A percentile compares a stretch with the other conserved stretches of the same genome.
Evolutionary conservation across 2,329 filamentous ascomycete genomes (phyloP).

Genomic region (Claviceps spartinae): DNA sequence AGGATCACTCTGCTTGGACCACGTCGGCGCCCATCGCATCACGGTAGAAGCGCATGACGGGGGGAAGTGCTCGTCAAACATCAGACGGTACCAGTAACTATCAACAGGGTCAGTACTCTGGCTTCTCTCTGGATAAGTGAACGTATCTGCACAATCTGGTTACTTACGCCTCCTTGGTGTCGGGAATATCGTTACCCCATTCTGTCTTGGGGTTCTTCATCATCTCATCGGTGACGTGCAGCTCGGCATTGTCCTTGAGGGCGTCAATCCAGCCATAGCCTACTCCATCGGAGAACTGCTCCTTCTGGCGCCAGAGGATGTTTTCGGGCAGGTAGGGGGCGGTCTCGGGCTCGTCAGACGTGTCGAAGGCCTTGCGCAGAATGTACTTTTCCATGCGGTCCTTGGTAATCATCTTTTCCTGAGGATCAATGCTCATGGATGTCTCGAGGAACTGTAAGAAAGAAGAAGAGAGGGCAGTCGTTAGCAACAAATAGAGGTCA

Average conservation of each 20-base stretch:
- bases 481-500: background rate
- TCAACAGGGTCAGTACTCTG: background rate
- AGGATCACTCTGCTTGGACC: conserved; percentile 92
- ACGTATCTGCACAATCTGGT: background rate
- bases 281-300: conserved; percentile 97
- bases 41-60: conserved; percentile 82
- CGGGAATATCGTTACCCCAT: conserved; percentile 86
- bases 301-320: conserved; percentile 97
- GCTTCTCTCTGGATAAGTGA: no score
- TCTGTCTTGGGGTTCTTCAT: conserved; percentile 96
- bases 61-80: conserved; percentile 99
- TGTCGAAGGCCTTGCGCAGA: conserved; percentile 94
- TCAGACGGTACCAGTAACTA: conserved; percentile 90
- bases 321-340: conserved; percentile 86
- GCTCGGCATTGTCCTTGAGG: conserved; percentile 86
- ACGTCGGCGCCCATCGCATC: conserved; percentile 92
- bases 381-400: conserved; percentile 95
- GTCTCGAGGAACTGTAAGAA: conserved; percentile 64
- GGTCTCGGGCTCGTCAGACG: conserved; percentile 65
- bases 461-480: conserved; percentile 1
- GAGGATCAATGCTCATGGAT: conserved; percentile 84
- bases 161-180: conserved; percentile 84
- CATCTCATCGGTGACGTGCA: conserved; percentile 88
- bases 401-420: conserved; percentile 90
- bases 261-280: conserved; percentile 98